Base-by-base conservation (phyloP, 2,329 filamentous ascomycete genomes). In the Neopestalotiopsis sp. region DNA sequence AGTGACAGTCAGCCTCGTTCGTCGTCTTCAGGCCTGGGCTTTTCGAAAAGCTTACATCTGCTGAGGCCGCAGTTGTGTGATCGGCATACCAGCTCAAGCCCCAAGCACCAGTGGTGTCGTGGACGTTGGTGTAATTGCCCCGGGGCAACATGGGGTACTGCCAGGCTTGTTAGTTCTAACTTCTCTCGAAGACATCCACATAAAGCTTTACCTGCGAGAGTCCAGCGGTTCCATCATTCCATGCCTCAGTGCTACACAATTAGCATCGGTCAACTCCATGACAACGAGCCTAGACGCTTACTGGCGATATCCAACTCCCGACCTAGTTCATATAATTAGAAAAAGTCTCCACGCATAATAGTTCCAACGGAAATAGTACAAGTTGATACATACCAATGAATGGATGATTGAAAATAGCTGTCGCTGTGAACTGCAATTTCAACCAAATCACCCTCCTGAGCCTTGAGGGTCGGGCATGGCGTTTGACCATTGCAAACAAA, bases 41-140 rank as follows among this genome's bases (percentile, higher is more conserved):
- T 10, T 3, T 10, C 4, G 6, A 34, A 28, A 28, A 12, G 14
- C 68, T 70, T 34, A 69, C 68, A 38, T 71, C 69, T 5, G 57
- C 66, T 3, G 69, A 69, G 30, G 61, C 69, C 2, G 70, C 71
- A 28, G 69, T 71, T 4, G 71, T 71, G 49, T 72, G 71, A 10
- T 72, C 71, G 13, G 61, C 67, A 38, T 72, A 72, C 71, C 71
- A 72, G 38, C 69, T 71, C 34, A 72, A 9, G 14, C 71, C 71
- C 71, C 71, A 72, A 4, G 14, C 60, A 4, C 68, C 71, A 12
- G 68, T 65, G 4, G 71, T 72, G 56, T 72, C 71, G 24, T 71
- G 66, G 13, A 66, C 62, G 20, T 66, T 69, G 7, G 71, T 68
- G 57, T 68, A 67, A 52, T 72, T 72, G 1, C 71, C 69, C 17